Conservation (phyloP, 768 basidiomycete species). For the Phylloporus sp. region DNA sequence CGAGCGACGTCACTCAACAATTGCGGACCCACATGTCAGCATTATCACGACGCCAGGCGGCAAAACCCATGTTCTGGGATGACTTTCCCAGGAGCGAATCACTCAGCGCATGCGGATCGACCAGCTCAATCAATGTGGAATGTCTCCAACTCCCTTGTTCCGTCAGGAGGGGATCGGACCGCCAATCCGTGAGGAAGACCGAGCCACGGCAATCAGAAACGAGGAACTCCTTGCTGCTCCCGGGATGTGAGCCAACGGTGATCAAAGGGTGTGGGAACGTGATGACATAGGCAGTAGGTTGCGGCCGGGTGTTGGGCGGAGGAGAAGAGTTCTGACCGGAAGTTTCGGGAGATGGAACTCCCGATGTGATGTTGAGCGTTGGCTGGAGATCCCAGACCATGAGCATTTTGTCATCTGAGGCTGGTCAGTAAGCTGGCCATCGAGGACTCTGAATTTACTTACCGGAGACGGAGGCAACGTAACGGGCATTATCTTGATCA, state of each 20-base stretch:
- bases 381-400: slow-evolving; percentile 88
- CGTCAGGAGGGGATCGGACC: slow-evolving; percentile 56
- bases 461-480: slow-evolving; percentile 82
- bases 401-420: slow-evolving; percentile 73
- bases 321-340: slow-evolving; percentile 30
- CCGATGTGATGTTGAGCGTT: slow-evolving; percentile 41
- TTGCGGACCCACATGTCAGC: slow-evolving; percentile 61
- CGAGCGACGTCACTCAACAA: background rate
- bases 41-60: slow-evolving; percentile 68
- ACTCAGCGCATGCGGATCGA: slow-evolving; percentile 63
- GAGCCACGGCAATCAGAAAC: slow-evolving; percentile 73
- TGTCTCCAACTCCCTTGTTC: slow-evolving; percentile 57
- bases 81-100: slow-evolving; percentile 46
- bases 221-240: slow-evolving; percentile 73
- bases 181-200: slow-evolving; percentile 80
- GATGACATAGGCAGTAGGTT: slow-evolving; percentile 77
- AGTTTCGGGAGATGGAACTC: slow-evolving; percentile 29
- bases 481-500: slow-evolving; percentile 61
- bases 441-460: slow-evolving; percentile 5
- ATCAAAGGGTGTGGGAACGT: slow-evolving; percentile 69
- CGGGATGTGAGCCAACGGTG: slow-evolving; percentile 65
- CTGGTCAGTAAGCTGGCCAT: background rate
- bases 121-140: slow-evolving; percentile 63
- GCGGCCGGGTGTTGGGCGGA: slow-evolving; percentile 40
- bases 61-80: slow-evolving; percentile 50